Evolutionary conservation across 2,329 filamentous ascomycete genomes (phyloP).

Genomic region (Phaeosphaeriaceae sp.): DNA sequence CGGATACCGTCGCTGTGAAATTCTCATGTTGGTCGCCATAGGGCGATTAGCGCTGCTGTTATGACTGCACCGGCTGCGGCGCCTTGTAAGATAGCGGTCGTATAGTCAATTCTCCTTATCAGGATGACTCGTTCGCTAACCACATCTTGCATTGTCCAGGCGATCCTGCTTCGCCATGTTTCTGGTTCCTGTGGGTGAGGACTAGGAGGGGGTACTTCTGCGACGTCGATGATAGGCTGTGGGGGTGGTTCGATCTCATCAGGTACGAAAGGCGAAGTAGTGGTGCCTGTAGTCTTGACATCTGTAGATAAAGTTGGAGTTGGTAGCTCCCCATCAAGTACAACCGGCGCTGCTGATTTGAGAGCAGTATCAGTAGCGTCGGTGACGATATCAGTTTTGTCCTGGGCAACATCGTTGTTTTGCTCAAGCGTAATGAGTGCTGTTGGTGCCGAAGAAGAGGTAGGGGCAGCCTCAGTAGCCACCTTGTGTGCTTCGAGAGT

Average conservation of each 20-base stretch:
- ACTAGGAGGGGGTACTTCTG: slow-evolving; percentile 16
- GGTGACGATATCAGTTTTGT: slow-evolving; percentile 5
- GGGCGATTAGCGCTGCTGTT: slow-evolving; percentile 35
- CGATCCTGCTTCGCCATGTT: slow-evolving; percentile 31
- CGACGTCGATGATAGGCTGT: slow-evolving; percentile 21
- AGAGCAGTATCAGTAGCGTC: slow-evolving; percentile 16
- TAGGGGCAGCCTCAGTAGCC: slow-evolving; percentile 18
- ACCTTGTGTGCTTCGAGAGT: slow-evolving; percentile 42
- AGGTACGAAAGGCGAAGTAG: no score
- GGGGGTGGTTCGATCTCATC: neutral
- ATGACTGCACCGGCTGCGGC: slow-evolving; percentile 51
- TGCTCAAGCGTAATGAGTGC: slow-evolving; percentile 21
- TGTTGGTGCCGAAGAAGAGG: slow-evolving; percentile 2
- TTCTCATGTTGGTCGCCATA: slow-evolving; percentile 28
- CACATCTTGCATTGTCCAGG: slow-evolving; percentile 37
- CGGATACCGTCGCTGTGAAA: neutral
- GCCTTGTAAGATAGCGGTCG: slow-evolving; percentile 53
- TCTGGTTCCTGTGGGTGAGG: slow-evolving; percentile 13
- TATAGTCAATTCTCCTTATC: slow-evolving; percentile 55
- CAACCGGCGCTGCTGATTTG: neutral
- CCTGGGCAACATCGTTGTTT: slow-evolving; percentile 16
- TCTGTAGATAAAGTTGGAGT: no score
- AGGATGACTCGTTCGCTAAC: slow-evolving; percentile 55
- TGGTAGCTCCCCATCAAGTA: neutral
- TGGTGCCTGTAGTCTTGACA: no score